A percentile compares a stretch with the other conserved stretches of the same genome.
Evolutionary conservation across 106 monocot genomes (phyloP).

Genomic region (Allium sativum): DNA sequence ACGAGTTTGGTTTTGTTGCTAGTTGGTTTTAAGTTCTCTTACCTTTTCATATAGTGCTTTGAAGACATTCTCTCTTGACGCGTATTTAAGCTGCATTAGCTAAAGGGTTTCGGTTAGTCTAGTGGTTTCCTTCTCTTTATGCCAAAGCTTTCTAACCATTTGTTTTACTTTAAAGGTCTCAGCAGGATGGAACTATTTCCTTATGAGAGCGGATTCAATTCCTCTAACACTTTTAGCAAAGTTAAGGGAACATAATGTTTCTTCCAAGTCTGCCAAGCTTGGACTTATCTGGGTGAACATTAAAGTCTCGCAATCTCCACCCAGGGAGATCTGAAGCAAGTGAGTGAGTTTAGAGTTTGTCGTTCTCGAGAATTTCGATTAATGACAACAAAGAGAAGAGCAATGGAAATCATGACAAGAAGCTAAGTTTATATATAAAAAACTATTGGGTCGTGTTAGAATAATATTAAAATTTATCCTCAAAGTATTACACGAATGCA

Average conservation of each 20-base stretch:
- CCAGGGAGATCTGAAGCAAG: too few species aligned
- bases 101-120: constrained; percentile 67
- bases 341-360: too few species aligned
- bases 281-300: constrained; percentile 98
- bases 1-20: constrained; percentile 20
- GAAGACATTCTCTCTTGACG: constrained; percentile 66
- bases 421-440: too few species aligned
- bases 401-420: too few species aligned
- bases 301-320: constrained; percentile 94
- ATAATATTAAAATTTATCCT: too few species aligned
- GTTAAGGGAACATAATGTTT: constrained; percentile 79
- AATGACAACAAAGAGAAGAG: too few species aligned
- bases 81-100: constrained; percentile 71
- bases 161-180: constrained; percentile 86
- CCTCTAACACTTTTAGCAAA: constrained; percentile 81
- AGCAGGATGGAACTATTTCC: constrained; percentile 62
- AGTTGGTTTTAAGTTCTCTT: constrained; percentile 39
- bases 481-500: too few species aligned
- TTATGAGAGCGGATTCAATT: constrained; percentile 67
- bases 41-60: constrained; percentile 82
- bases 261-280: constrained; percentile 70
- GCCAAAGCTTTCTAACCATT: constrained; percentile 64
- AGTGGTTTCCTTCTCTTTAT: constrained; percentile 71
- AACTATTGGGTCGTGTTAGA: too few species aligned
- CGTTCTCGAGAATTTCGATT: too few species aligned